Conservation (phyloP, 1,284 basidiomycete species). For the Xerocomus minutiporus region DNA sequence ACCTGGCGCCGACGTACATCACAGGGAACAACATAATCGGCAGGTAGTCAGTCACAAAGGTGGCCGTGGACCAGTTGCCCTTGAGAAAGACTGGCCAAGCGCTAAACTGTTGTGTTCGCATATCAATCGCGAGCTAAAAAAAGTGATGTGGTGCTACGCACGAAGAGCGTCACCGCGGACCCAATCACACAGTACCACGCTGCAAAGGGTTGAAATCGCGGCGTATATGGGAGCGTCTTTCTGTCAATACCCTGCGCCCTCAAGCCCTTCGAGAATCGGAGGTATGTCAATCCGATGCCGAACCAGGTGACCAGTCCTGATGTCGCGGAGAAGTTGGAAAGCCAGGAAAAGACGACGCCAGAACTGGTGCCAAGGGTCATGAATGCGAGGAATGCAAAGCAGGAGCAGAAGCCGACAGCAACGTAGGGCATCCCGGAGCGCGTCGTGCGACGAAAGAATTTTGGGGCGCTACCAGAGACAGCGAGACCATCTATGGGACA, state of each 20-base stretch:
- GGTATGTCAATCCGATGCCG: constrained; percentile 57
- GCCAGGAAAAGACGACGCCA: constrained; percentile 52
- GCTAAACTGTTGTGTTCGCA: constrained; percentile 30
- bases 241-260: constrained; percentile 54
- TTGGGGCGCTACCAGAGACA: constrained; percentile 54
- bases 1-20: constrained; percentile 47
- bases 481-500: constrained; percentile 51
- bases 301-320: constrained; percentile 61
- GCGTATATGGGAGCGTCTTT: constrained; percentile 45
- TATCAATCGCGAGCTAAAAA: not conserved
- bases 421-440: constrained; percentile 57
- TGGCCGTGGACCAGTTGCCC: constrained; percentile 33
- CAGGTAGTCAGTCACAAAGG: constrained; percentile 51
- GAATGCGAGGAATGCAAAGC: constrained; percentile 53
- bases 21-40: constrained; percentile 59
- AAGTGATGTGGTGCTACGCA: constrained; percentile 22
- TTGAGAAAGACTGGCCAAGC: constrained; percentile 43
- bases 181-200: constrained; percentile 40
- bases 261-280: constrained; percentile 56
- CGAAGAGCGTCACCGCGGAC: constrained; percentile 37
- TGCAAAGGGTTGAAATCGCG: constrained; percentile 44
- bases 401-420: constrained; percentile 45
- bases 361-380: constrained; percentile 47
- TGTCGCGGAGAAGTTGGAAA: constrained; percentile 44
- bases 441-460: constrained; percentile 49